Base-by-base conservation (phyloP, 495 filamentous ascomycete species). In the Penicillium dipodomyicola region DNA sequence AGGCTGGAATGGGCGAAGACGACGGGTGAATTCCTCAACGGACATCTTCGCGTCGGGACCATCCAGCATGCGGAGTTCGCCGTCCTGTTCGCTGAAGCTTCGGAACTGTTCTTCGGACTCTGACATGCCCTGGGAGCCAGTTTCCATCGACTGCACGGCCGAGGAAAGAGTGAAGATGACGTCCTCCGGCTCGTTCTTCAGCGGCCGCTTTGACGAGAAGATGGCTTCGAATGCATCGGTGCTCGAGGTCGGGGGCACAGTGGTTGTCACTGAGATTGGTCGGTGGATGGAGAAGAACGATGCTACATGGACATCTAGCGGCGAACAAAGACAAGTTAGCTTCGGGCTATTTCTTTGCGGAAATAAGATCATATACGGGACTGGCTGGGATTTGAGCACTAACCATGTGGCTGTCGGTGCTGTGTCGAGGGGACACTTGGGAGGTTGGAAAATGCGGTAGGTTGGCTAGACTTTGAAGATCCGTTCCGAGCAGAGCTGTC, bases 221-320 rank as follows among this genome's bases (percentile, higher is more conserved):
- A 96, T 90, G 37, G 85, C 77, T 54, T 89, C 85, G 67, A 96
- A 96, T 37, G 85, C 80, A 69, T 87, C 85, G 48, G 83, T 72
- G 42, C 84, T 87, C 40, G 90, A 80, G 12, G 83, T 74, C 39
- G 85, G 84, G 41, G 93, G 93, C 47, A 95, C 82, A 49, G 85
- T 82, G 59, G 85, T 82, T 27, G 89, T 92, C 63, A 96, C 82
- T 52, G 90, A 95, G 62, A 98, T 92, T 5, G 94, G 94, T 50
- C 94, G 84, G 77, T 98, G 91, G 58, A 93, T 88, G 55, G 94
- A 94, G 76, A 97, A 98, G 80, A 98, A 97, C 48, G 87, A 87
- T 7, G 93, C 91, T 30, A 96, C 77, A 59, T 86, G 86, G 43
- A 97, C 78, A 67, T 95, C 94, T 98, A 33, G 54, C 48, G 35